These are phyloP conservation scores for Termitomyces sp. DNA, from an alignment of 1,284 basidiomycete species.

Conservation along the genomic window DNA sequence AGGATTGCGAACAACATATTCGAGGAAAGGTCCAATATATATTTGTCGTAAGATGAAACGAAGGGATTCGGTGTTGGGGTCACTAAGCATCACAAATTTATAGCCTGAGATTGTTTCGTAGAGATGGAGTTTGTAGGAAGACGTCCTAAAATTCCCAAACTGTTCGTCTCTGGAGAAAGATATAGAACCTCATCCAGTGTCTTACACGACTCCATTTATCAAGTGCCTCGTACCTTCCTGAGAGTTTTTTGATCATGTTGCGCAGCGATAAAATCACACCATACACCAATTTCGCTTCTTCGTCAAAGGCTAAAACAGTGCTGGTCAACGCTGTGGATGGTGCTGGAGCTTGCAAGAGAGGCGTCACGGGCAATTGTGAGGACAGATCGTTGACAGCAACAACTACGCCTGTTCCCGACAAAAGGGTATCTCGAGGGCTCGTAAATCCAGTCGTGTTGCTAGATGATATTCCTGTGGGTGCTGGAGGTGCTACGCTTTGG, in stretches of 20 bases:
- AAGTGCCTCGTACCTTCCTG: conserved; percentile 57
- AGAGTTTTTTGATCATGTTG: conserved; percentile 94
- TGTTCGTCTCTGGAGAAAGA: conserved; percentile 67
- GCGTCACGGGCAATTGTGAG: conserved; percentile 30
- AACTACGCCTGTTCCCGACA: conserved; percentile 58
- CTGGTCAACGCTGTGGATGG: conserved; percentile 27
- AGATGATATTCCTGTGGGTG: conserved; percentile 27
- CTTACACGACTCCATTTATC: conserved; percentile 1
- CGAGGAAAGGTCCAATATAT: conserved; percentile 91
- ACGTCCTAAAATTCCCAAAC: conserved; percentile 89
- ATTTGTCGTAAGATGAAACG: conserved; percentile 84
- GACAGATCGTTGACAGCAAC: conserved; percentile 56
- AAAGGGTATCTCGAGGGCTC: conserved; percentile 60
- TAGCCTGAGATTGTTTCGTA: conserved; percentile 91
- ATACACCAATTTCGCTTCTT: conserved; percentile 97
- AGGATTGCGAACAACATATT: conserved; percentile 91
- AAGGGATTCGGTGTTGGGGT: conserved; percentile 77
- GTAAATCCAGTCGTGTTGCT: conserved; percentile 34
- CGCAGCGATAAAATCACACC: conserved; percentile 89
- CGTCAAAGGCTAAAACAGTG: conserved; percentile 84
- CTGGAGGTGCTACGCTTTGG: conserved; percentile 45
- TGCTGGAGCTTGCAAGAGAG: conserved; percentile 31
- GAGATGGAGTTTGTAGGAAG: conserved; percentile 89
- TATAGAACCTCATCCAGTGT: not conserved
- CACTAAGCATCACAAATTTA: conserved; percentile 93